Base-by-base conservation (phyloP, 2,329 filamentous ascomycete species). In the Neoascochyta sp. region DNA sequence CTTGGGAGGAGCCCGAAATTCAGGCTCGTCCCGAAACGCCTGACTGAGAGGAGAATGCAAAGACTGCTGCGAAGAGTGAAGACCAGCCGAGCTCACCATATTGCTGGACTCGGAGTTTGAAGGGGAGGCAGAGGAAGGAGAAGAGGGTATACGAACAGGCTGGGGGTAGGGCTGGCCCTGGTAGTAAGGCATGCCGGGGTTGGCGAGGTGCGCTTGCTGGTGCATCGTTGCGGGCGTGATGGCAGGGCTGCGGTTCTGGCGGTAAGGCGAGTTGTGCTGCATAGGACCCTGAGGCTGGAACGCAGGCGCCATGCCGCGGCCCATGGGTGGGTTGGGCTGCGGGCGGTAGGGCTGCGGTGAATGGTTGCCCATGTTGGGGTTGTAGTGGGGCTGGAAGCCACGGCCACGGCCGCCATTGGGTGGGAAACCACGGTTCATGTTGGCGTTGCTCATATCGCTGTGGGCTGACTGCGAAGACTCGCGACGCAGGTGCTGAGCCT, bases 381-480 rank as follows among this genome's bases (percentile, higher is more conserved):
- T 71, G 52, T 73, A 74, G 21, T 70, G 67, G 14, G 21, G 16
- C 12, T 47, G 47, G 40, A 54, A 39, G 44, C 74, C 74, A 43
- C 78, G 74, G 36, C 71, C 72, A 26, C 70, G 71, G 44, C 66
- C 63, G 39, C 64, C 68, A 34, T 60, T 61, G 9, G 63, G 60
- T 14, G 57, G 50, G 39, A 65, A 70, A 21, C 57, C 54, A 9
- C 59, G 56, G 40, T 57, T 50, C 60, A 70, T 65, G 52, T 65
- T 68, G 44, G 56, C 77, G 75, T 75, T 79, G 61, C 73, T 76
- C 64, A 81, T 76, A 43, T 89, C 83, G 59, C 78, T 79, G 62
- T 90, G 84, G 43, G 80, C 75, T 13, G 86, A 93, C 56, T 92
- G 87, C 20, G 83, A 83, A 16, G 90, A 95, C 60, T 90, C 84